Base-by-base conservation (phyloP, 1,139 yeast species). In the Oligophagozyma castellii region DNA sequence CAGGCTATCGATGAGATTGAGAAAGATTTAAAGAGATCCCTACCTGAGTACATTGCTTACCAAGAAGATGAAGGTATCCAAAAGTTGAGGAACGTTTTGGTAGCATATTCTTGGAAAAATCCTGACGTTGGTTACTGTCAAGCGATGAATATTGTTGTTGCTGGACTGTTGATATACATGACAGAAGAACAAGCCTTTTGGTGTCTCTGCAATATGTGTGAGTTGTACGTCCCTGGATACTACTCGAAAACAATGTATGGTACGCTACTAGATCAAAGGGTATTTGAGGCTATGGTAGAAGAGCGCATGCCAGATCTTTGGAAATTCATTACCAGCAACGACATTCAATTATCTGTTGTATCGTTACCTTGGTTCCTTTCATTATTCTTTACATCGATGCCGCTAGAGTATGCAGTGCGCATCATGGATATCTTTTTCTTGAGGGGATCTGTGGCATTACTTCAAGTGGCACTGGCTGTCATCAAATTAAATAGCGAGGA, bases 161-260 rank as follows among this genome's bases (percentile, higher is more conserved):
- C 99, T 1, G 95, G 95, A 0, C 58, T 92, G 31, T 62, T 92
- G 35, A 89, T 92, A 31, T 86, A 78, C 53, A 86, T 84, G 78
- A 78, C 93, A 5, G 98, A 92, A 53, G 98, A 89, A 40, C 98
- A 92, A 54, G 96, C 95, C 0, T 92, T 84, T 49, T 92, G 96
- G 96, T 70, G 92, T 34, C 61, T 92, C 35, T 70, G 75, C 34
- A 67, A 70, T n/a, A 56, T 92, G 4, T 84, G 95, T 58, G 94
- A 84, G 37, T 65, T 73, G 25, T 67, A 80, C 35, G 79, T 86
- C 3, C 96, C 98, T 0, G 98, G 98, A 0, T 92, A 92, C 53
- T 92, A 92, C 50, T 86, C 96, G 3, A 83, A 77, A 46, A 89
- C 96, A 2, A 92, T 92, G 99, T 89, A 86, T 46, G 99, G 99